Evolutionary conservation across 2,329 filamentous ascomycete species (phyloP).

Genomic region (Tolypocladium ovalisporum): DNA sequence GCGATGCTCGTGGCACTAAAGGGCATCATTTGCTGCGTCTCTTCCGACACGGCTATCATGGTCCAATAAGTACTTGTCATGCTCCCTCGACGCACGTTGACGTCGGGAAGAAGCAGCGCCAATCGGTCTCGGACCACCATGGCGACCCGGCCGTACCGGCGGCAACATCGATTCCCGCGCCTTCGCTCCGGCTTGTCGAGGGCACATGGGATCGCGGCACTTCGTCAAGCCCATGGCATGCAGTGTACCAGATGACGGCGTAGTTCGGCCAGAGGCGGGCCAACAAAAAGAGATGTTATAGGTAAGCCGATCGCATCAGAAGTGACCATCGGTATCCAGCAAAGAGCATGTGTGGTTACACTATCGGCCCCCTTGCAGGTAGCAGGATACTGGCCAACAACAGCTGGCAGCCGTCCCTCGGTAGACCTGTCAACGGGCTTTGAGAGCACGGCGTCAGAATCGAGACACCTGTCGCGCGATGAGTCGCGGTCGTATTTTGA

Average conservation of each 20-base stretch:
- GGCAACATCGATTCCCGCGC: not conserved
- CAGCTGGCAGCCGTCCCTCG: slow-evolving; percentile 2
- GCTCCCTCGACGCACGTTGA: not conserved
- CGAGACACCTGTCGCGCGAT: slow-evolving; percentile 1
- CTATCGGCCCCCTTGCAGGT: slow-evolving; percentile 1
- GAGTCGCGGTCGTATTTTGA: not conserved
- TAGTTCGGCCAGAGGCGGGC: not conserved
- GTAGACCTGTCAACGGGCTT: not conserved
- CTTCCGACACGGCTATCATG: not conserved
- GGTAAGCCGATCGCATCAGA: not conserved
- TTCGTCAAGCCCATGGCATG: not conserved
- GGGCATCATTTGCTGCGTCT: not conserved
- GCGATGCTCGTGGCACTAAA: not conserved
- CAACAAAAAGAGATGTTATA: not conserved
- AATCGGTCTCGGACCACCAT: not conserved
- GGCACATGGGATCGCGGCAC: not conserved
- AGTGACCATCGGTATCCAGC: not conserved
- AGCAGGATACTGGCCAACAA: not conserved
- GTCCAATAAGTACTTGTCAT: not conserved
- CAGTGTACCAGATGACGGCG: not conserved
- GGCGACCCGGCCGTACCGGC: not conserved
- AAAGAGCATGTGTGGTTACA: not conserved
- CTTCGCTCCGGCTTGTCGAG: not conserved
- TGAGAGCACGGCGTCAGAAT: not conserved
- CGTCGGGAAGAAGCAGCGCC: not conserved